A percentile compares a stretch with the other conserved stretches of the same genome.
phyloP scores from a whole-genome alignment of 805 yeast genomes.

The Candida piceae region DNA sequence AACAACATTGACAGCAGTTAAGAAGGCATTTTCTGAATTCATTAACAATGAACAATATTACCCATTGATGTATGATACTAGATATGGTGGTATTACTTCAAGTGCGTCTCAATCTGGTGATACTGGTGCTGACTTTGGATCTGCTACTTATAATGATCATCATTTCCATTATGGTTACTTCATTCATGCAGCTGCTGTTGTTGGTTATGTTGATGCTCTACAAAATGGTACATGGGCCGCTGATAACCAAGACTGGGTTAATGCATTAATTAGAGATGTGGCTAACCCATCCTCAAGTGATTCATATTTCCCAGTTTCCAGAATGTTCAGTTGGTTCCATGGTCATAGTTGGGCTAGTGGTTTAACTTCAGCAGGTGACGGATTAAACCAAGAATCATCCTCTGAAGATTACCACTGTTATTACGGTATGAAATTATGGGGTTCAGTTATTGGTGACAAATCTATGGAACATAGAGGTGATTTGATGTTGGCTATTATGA shows the following conservation, averaged over 20 bases:
- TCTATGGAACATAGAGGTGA: conserved; percentile 51
- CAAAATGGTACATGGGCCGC: conserved; percentile 49
- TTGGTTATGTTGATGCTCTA: conserved; percentile 49
- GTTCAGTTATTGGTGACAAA: conserved; percentile 45
- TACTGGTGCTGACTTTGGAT: conserved; percentile 43
- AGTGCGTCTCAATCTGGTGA: conserved; percentile 42
- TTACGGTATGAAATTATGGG: conserved; percentile 66
- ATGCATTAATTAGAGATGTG: conserved; percentile 58
- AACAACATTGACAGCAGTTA: conserved; percentile 43
- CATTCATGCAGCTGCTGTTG: conserved; percentile 59
- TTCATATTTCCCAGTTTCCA: conserved; percentile 54
- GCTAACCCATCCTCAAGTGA: conserved; percentile 57
- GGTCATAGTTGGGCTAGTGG: conserved; percentile 84
- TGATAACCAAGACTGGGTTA: conserved; percentile 47
- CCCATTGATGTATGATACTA: conserved; percentile 53
- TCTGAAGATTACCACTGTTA: conserved; percentile 72
- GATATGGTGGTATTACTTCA: conserved; percentile 52
- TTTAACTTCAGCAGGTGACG: conserved; percentile 63
- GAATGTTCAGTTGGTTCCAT: conserved; percentile 69
- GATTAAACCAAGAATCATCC: conserved; percentile 70
- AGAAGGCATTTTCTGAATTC: conserved; percentile 40
- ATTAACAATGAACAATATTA: conserved; percentile 37
- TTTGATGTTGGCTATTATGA: conserved; percentile 57
- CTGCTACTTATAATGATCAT: conserved; percentile 50
- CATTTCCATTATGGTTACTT: conserved; percentile 55